phyloP scores from a whole-genome alignment of 805 yeast genomes.

The Osmozyma mogii region DNA sequence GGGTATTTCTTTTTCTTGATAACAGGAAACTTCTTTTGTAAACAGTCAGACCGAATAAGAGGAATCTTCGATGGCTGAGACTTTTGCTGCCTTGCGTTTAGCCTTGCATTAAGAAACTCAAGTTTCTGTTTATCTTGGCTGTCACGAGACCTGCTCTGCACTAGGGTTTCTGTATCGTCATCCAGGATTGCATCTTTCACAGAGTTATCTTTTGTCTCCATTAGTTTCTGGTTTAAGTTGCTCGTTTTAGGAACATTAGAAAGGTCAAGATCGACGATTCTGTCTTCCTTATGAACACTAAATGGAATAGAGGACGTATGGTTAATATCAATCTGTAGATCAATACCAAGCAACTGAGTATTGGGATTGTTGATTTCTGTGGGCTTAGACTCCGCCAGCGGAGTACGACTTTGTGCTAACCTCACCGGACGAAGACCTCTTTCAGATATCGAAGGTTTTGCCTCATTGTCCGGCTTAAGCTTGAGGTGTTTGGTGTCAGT shows the following conservation, averaged over 20 bases:
- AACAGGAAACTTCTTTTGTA: slow-evolving; percentile 14
- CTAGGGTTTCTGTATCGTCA: slow-evolving; percentile 6
- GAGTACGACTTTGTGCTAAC: slow-evolving; percentile 4
- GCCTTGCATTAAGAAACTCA: no score
- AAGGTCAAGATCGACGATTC: slow-evolving; percentile 17
- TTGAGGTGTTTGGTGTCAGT: neutral
- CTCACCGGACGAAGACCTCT: neutral
- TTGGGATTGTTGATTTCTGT: neutral
- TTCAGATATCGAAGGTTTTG: neutral
- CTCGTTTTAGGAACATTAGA: neutral
- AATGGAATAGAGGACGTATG: slow-evolving; percentile 22
- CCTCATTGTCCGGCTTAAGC: neutral
- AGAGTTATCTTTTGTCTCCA: slow-evolving; percentile 2
- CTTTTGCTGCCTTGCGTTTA: no score
- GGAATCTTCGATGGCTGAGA: slow-evolving; percentile 18
- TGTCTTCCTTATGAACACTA: slow-evolving; percentile 24
- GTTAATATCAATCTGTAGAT: slow-evolving; percentile 19
- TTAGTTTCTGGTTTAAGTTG: slow-evolving; percentile 3
- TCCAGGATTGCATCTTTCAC: slow-evolving; percentile 5
- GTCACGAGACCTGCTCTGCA: neutral
- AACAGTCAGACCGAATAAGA: slow-evolving; percentile 15
- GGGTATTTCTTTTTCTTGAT: slow-evolving; percentile 14
- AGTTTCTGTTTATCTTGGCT: no score
- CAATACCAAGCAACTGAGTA: slow-evolving; percentile 17
- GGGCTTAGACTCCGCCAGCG: slow-evolving; percentile 5